Evolutionary conservation across 345 rosid species (phyloP).

Genomic region (Euphorbia tirucalli): DNA sequence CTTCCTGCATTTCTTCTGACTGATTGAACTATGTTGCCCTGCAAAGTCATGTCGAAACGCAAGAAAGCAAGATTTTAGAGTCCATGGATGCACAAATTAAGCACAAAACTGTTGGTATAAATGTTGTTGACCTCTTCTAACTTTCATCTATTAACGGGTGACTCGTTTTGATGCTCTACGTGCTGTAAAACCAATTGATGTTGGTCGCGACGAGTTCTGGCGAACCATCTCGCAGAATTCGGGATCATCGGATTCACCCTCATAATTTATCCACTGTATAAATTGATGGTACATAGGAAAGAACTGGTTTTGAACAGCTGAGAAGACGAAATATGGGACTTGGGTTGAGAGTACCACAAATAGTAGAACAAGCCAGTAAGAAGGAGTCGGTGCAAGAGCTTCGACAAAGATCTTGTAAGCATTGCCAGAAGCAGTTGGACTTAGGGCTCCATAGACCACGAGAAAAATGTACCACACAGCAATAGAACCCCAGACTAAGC

Average conservation of each 20-base stretch:
- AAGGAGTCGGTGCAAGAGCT: conserved; percentile 73
- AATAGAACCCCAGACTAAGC: conserved; percentile 69
- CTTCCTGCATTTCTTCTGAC: neutral
- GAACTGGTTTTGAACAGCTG: conserved; percentile 68
- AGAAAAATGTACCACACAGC: conserved; percentile 72
- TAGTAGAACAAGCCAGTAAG: conserved; percentile 67
- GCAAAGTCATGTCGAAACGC: neutral
- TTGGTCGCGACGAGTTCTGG: conserved; percentile 66
- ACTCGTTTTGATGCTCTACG: conserved; percentile 38
- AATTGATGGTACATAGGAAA: conserved; percentile 92
- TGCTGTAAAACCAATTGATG: conserved; percentile 77
- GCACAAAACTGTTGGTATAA: neutral
- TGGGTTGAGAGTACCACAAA: conserved; percentile 47
- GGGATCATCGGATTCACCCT: conserved; percentile 60
- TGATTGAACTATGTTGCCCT: conserved; percentile 4
- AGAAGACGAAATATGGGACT: conserved; percentile 63
- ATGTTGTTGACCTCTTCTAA: conserved; percentile 13
- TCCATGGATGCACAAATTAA: no score
- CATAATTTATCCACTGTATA: conserved; percentile 81
- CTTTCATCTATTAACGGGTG: conserved; percentile 1
- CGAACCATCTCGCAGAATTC: conserved; percentile 74
- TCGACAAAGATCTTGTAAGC: conserved; percentile 74
- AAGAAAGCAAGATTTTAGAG: neutral
- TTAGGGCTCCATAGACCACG: conserved; percentile 48
- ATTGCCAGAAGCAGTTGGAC: conserved; percentile 36